phyloP scores from a whole-genome alignment of 192 early-diverging fungal species.

The Umbelopsis vinacea region DNA sequence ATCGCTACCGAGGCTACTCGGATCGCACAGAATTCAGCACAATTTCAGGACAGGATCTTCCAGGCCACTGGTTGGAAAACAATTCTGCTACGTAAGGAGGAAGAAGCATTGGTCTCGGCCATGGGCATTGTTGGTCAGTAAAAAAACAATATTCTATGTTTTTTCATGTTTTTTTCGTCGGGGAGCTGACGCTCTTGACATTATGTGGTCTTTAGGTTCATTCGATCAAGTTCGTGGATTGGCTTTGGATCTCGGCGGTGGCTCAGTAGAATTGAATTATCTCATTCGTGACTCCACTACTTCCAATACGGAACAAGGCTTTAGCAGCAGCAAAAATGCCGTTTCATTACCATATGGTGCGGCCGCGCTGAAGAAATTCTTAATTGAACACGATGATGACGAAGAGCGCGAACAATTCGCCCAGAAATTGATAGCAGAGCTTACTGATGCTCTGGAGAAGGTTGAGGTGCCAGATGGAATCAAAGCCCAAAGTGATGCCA shows the following conservation, averaged over 20 bases:
- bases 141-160: background rate
- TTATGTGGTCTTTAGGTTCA: conserved; percentile 29
- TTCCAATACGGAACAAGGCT: conserved; percentile 18
- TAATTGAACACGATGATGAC: conserved; percentile 38
- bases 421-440: conserved; percentile 37
- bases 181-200: background rate
- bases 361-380: conserved; percentile 47
- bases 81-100: conserved; percentile 43
- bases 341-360: conserved; percentile 59
- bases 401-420: conserved; percentile 25
- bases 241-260: conserved; percentile 61
- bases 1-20: conserved; percentile 63
- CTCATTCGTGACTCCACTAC: conserved; percentile 41
- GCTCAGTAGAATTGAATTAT: conserved; percentile 61
- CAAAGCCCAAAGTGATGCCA: conserved; percentile 28
- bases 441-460: conserved; percentile 42
- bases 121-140: conserved; percentile 53
- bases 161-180: background rate
- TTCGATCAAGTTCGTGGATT: conserved; percentile 56
- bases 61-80: conserved; percentile 49
- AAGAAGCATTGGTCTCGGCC: conserved; percentile 57
- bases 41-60: conserved; percentile 50
- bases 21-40: conserved; percentile 50
- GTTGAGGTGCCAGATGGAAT: conserved; percentile 22
- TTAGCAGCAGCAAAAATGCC: conserved; percentile 35